phyloP scores from a whole-genome alignment of 2,329 filamentous ascomycete genomes.

The Penicillium sp. region DNA sequence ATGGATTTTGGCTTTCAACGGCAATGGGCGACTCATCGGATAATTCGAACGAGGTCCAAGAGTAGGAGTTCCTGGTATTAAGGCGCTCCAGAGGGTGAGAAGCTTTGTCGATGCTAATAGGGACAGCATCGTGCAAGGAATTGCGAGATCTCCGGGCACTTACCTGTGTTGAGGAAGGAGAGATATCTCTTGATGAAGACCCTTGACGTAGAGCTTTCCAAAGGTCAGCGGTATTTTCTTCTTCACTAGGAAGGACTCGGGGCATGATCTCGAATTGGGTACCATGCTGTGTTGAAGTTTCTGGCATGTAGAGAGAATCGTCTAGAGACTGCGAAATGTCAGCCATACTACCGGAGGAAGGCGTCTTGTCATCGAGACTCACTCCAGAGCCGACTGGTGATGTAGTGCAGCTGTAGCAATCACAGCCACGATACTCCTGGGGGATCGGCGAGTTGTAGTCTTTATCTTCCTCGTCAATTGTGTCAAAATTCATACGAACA shows the following conservation, averaged over 20 bases:
- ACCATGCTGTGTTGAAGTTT: neutral
- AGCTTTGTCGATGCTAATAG: neutral
- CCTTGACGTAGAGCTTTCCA: neutral
- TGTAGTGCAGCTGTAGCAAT: neutral
- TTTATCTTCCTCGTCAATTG: neutral
- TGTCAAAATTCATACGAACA: slow-evolving; percentile 10
- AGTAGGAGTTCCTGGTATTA: neutral
- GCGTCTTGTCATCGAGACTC: neutral
- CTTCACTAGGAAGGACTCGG: neutral
- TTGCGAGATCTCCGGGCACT: slow-evolving; percentile 3
- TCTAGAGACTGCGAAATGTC: neutral
- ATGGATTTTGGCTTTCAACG: neutral
- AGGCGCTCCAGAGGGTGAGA: neutral
- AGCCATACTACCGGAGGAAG: neutral
- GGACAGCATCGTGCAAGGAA: neutral
- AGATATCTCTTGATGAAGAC: slow-evolving; percentile 2
- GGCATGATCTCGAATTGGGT: neutral
- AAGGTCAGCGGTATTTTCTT: neutral
- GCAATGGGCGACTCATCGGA: slow-evolving; percentile 1
- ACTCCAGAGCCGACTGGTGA: neutral
- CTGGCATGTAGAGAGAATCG: neutral
- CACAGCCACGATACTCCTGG: neutral
- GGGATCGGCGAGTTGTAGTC: neutral
- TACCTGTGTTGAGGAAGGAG: slow-evolving; percentile 6
- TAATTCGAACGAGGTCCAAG: neutral